These are phyloP conservation scores for Parascedosporium putredinis DNA, from an alignment of 2,329 filamentous ascomycete genomes.

Conservation along the genomic window DNA sequence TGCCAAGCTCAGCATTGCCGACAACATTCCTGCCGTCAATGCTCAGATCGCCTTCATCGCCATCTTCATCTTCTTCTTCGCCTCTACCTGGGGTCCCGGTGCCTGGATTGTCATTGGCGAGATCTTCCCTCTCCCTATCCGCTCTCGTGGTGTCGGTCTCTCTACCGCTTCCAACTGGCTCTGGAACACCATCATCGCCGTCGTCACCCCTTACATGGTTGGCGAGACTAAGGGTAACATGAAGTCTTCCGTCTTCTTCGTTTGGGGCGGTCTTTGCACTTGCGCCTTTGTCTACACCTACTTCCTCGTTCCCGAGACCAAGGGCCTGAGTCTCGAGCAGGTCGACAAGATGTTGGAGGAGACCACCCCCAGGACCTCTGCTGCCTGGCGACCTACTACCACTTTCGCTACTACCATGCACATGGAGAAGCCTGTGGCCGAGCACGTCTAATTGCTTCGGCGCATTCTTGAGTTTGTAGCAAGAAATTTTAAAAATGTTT, in stretches of 20 bases:
- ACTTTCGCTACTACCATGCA: conserved; percentile 45
- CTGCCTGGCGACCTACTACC: conserved; percentile 62
- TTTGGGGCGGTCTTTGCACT: conserved; percentile 61
- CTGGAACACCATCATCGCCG: conserved; percentile 65
- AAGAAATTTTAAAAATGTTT: background rate
- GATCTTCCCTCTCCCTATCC: conserved; percentile 82
- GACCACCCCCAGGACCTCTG: conserved; percentile 63
- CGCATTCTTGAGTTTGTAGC: background rate
- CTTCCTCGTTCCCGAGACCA: conserved; percentile 65
- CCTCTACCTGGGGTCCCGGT: conserved; percentile 76
- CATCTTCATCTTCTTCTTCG: conserved; percentile 91
- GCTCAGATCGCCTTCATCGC: conserved; percentile 80
- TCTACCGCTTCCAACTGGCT: conserved; percentile 88
- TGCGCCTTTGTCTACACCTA: conserved; percentile 53
- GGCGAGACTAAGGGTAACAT: conserved; percentile 50
- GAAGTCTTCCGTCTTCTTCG: conserved; percentile 61
- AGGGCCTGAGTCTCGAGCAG: conserved; percentile 68
- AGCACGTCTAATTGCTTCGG: background rate
- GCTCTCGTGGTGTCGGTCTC: conserved; percentile 75
- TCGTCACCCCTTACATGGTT: conserved; percentile 67
- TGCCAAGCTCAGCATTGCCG: conserved; percentile 26
- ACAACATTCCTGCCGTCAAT: conserved; percentile 48
- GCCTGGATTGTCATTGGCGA: conserved; percentile 80
- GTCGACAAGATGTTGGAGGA: conserved; percentile 86
- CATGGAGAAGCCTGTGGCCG: background rate